Evolutionary conservation across 129 eudicot species (phyloP).

Genomic region (Centaurea solstitialis): DNA sequence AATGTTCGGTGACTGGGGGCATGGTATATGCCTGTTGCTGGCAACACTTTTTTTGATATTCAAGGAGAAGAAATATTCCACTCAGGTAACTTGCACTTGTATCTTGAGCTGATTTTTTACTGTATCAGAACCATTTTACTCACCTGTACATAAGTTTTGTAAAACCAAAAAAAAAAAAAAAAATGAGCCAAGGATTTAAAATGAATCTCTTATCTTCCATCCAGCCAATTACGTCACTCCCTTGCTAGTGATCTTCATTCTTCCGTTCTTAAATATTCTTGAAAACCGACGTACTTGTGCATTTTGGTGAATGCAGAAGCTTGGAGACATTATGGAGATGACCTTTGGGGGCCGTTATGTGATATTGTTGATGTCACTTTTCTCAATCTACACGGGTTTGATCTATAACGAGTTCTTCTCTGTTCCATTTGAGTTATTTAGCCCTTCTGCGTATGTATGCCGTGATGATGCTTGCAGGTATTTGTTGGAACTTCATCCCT

Average conservation of each 20-base stretch:
- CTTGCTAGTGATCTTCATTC: not conserved
- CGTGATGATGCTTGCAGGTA: conserved; percentile 90
- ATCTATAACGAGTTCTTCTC: conserved; percentile 92
- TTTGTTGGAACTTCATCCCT: not conserved
- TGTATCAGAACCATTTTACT: not conserved
- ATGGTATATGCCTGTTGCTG: conserved; percentile 76
- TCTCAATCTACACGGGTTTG: conserved; percentile 91
- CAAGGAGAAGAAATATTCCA: conserved; percentile 68
- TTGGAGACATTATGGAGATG: conserved; percentile 92
- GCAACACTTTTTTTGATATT: conserved; percentile 55
- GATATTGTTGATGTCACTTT: conserved; percentile 79
- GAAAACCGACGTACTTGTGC: not conserved
- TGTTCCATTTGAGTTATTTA: conserved; percentile 73
- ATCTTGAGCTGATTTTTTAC: conserved; percentile 9
- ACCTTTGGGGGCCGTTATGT: conserved; percentile 95
- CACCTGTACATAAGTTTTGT: too few relatives aligned
- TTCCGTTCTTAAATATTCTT: not conserved
- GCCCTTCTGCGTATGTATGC: conserved; percentile 80
- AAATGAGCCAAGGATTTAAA: not conserved
- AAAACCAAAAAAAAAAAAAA: too few relatives aligned
- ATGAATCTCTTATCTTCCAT: not conserved
- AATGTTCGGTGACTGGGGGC: conserved; percentile 99
- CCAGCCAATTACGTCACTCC: not conserved
- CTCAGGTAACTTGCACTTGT: conserved; percentile 52
- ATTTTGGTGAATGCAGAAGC: conserved; percentile 54